Conservation (phyloP, 2,329 filamentous ascomycete species). For the Scedosporium minutisporum region DNA sequence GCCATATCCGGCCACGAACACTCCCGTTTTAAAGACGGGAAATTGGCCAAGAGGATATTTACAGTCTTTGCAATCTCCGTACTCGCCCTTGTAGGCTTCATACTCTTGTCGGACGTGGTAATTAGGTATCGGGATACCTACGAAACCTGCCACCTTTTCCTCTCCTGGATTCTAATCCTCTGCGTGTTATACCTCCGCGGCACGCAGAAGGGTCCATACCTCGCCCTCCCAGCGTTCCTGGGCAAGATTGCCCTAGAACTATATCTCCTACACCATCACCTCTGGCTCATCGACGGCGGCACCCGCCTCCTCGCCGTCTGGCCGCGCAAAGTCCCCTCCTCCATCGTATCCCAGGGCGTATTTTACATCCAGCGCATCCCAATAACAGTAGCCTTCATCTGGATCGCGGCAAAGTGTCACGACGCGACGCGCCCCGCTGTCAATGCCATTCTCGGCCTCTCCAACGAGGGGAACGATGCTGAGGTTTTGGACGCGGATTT, state of each 20-base stretch:
- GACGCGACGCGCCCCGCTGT: not conserved
- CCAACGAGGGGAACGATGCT: not conserved
- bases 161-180: conserved; percentile 28
- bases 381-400: not conserved
- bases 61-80: not conserved
- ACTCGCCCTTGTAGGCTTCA: not conserved
- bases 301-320: not conserved
- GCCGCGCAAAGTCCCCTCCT: not conserved
- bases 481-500: conserved; percentile 1
- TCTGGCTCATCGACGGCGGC: conserved; percentile 41
- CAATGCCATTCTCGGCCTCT: not conserved
- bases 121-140: conserved; percentile 1
- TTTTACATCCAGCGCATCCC: not conserved
- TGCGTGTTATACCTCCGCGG: conserved; percentile 44
- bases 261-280: conserved; percentile 50
- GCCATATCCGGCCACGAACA: not conserved
- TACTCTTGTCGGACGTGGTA: conserved; percentile 5
- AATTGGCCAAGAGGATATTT: conserved; percentile 4
- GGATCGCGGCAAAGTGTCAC: not conserved
- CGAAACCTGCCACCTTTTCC: conserved; percentile 12
- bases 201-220: not conserved
- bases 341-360: not conserved
- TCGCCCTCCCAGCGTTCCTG: conserved; percentile 20
- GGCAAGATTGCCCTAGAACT: conserved; percentile 49
- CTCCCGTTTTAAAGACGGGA: conserved; percentile 2